phyloP scores from a whole-genome alignment of 2,329 filamentous ascomycete species.

The Diplodia intermedia region DNA sequence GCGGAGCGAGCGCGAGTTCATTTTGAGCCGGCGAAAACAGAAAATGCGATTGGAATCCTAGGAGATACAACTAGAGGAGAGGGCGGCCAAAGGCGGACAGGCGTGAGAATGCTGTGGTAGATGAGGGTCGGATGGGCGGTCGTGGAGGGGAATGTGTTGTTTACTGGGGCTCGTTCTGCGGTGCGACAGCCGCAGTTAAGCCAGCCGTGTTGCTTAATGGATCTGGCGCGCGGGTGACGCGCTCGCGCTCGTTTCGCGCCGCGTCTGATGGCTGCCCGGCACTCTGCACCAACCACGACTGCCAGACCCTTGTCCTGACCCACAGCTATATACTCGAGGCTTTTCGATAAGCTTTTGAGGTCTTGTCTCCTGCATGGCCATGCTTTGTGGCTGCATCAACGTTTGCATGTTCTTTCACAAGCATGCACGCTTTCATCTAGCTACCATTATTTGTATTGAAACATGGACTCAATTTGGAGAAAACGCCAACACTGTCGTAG shows the following conservation, averaged over 20 bases:
- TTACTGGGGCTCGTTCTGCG: slow-evolving; percentile 13
- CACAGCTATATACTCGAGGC: background rate
- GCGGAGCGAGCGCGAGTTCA: slow-evolving; percentile 59
- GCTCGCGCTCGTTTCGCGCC: slow-evolving; percentile 22
- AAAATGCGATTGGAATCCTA: background rate
- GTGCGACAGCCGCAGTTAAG: slow-evolving; percentile 28
- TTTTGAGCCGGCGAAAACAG: background rate
- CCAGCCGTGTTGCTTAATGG: slow-evolving; percentile 15
- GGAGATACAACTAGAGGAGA: background rate
- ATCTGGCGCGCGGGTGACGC: slow-evolving; percentile 27
- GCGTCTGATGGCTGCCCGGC: slow-evolving; percentile 8
- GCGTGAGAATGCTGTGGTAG: slow-evolving; percentile 2
- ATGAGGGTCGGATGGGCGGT: background rate
- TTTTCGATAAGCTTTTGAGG: background rate
- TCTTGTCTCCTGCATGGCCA: background rate
- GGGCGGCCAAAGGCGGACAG: background rate
- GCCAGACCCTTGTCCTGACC: background rate
- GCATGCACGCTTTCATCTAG: background rate
- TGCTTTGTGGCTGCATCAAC: background rate
- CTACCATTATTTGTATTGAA: background rate
- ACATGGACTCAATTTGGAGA: slow-evolving; percentile 2
- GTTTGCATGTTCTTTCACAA: slow-evolving; percentile 8
- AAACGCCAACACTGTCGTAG: slow-evolving; percentile 11
- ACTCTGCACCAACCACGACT: background rate
- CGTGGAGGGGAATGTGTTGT: slow-evolving; percentile 19